These are phyloP conservation scores for Wickerhamomyces queroliae DNA, from an alignment of 805 yeast species.

Conservation along the genomic window DNA sequence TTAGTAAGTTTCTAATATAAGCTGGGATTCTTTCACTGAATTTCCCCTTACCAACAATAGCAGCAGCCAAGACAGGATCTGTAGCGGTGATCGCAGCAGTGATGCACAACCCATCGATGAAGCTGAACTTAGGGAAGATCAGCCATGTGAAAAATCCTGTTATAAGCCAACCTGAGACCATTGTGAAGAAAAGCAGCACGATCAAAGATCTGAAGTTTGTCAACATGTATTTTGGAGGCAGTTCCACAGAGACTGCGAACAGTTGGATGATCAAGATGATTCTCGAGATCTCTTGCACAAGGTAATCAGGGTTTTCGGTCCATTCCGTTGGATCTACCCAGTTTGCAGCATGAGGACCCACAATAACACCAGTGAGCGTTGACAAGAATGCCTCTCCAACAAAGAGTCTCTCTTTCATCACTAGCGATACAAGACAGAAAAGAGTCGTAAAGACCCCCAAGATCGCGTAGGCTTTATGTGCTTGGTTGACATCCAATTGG, in stretches of 20 bases:
- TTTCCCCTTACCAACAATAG: slow-evolving; percentile 91
- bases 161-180: slow-evolving; percentile 87
- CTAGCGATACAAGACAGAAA: slow-evolving; percentile 75
- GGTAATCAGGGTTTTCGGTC: slow-evolving; percentile 71
- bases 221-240: slow-evolving; percentile 87
- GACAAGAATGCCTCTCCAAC: slow-evolving; percentile 93
- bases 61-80: slow-evolving; percentile 92
- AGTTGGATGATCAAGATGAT: slow-evolving; percentile 82
- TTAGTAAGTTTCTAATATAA: slow-evolving; percentile 72
- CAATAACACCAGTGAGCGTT: slow-evolving; percentile 74
- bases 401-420: slow-evolving; percentile 76
- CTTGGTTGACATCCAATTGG: slow-evolving; percentile 36
- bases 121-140: slow-evolving; percentile 65
- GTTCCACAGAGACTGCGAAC: slow-evolving; percentile 90
- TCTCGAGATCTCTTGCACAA: slow-evolving; percentile 79
- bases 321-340: slow-evolving; percentile 82
- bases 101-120: slow-evolving; percentile 65
- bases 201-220: slow-evolving; percentile 76
- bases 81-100: slow-evolving; percentile 93
- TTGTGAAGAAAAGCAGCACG: slow-evolving; percentile 73
- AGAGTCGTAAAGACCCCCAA: slow-evolving; percentile 77
- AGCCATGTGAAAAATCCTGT: slow-evolving; percentile 78
- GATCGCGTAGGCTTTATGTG: slow-evolving; percentile 86
- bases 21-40: slow-evolving; percentile 92
- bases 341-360: slow-evolving; percentile 80